These are phyloP conservation scores for Asparagopsis taxiformis DNA, from an alignment of 31 red algal genomes.

Conservation along the genomic window DNA sequence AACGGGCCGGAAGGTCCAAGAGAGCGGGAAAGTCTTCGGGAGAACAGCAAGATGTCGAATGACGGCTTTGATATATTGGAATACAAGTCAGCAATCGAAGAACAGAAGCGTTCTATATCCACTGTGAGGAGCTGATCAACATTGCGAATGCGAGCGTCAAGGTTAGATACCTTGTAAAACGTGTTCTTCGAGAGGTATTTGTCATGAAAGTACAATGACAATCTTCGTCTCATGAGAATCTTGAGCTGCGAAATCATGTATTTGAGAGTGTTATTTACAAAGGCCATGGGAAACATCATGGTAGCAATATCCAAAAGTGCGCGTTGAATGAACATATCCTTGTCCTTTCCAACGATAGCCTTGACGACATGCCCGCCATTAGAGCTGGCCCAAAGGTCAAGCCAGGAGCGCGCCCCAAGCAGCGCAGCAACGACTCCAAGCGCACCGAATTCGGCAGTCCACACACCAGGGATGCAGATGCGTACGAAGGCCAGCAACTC, in stretches of 20 bases:
- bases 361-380: constrained; percentile 98
- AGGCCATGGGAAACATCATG: constrained; percentile 96
- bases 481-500: constrained; percentile 62
- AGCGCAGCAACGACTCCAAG: constrained; percentile 57
- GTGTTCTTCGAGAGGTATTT: constrained; percentile 91
- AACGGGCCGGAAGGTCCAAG: constrained; percentile 84
- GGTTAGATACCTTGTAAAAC: constrained; percentile 95
- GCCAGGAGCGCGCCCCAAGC: constrained; percentile 71
- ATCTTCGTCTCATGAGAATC: constrained; percentile 71
- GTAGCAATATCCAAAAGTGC: constrained; percentile 84
- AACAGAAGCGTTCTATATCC: constrained; percentile 93
- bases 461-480: constrained; percentile 67
- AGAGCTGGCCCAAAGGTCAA: constrained; percentile 93
- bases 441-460: constrained; percentile 52
- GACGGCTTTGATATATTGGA: constrained; percentile 93
- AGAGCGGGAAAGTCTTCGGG: constrained; percentile 56
- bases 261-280: constrained; percentile 91
- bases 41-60: constrained; percentile 91
- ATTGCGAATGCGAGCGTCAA: constrained; percentile 93
- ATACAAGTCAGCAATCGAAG: constrained; percentile 89
- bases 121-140: constrained; percentile 96
- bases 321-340: constrained; percentile 67
- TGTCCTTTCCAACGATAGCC: constrained; percentile 91
- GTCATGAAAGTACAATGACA: constrained; percentile 91
- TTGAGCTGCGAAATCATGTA: constrained; percentile 84